Conservation (phyloP, 2,329 filamentous ascomycete species). For the Aotearoamyces nothofagi region DNA sequence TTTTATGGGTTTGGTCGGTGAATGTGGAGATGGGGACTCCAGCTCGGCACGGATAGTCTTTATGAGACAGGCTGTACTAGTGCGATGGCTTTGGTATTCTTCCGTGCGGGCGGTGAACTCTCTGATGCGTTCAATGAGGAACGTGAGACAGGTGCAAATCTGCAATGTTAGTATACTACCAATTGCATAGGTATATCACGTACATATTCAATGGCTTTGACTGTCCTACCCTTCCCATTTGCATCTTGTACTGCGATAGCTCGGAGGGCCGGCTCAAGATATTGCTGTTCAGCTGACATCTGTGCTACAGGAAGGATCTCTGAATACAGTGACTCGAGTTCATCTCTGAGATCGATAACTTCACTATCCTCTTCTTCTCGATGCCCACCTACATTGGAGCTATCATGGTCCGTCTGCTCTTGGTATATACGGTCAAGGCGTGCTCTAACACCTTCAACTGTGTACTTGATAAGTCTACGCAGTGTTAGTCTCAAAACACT, state of each 20-base stretch:
- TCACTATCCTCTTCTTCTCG: conserved; percentile 25
- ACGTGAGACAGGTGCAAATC: conserved; percentile 35
- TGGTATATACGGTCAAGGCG: conserved; percentile 40
- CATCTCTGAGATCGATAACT: conserved; percentile 38
- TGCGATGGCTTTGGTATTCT: conserved; percentile 30
- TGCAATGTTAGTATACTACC: no score
- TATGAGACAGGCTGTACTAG: conserved; percentile 23
- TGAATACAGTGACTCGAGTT: conserved; percentile 53
- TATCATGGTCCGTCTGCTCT: conserved; percentile 19
- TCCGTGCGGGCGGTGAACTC: conserved; percentile 27
- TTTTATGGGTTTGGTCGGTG: conserved; percentile 6
- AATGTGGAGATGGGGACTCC: conserved; percentile 1
- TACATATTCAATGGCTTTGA: conserved; percentile 35
- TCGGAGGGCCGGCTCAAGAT: conserved; percentile 42
- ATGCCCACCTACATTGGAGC: conserved; percentile 8
- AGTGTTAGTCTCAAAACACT: conserved; percentile 1
- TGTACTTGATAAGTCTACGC: conserved; percentile 37
- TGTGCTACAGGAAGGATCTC: conserved; percentile 56
- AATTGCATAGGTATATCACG: conserved; percentile 9
- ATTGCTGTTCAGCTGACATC: conserved; percentile 55
- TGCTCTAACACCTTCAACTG: conserved; percentile 37
- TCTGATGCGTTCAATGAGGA: conserved; percentile 31
- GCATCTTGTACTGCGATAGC: conserved; percentile 27
- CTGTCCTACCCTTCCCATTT: conserved; percentile 27
- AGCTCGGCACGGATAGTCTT: conserved; percentile 30